Conservation (phyloP, 805 yeast genomes). For the Torulaspora franciscae region DNA sequence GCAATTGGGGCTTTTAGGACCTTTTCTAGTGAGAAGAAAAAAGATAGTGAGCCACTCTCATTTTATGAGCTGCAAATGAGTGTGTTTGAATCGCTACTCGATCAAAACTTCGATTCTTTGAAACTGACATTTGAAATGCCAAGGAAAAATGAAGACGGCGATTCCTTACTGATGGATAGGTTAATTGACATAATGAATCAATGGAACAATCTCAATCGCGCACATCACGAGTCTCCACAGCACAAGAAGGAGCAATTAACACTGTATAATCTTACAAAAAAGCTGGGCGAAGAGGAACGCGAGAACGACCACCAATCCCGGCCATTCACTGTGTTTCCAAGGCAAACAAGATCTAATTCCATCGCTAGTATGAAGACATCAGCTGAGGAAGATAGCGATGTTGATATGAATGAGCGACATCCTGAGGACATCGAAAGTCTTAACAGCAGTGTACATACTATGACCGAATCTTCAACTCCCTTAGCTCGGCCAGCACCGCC, state of each 20-base stretch:
- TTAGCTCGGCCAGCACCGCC: slow-evolving; percentile 8
- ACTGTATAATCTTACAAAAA: background rate
- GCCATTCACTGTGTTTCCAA: slow-evolving; percentile 5
- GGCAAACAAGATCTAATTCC: slow-evolving; percentile 19
- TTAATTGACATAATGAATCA: slow-evolving; percentile 27
- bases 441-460: slow-evolving; percentile 27
- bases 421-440: slow-evolving; percentile 26
- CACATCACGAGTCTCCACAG: slow-evolving; percentile 6
- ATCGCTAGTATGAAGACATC: slow-evolving; percentile 16
- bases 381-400: slow-evolving; percentile 25
- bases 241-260: slow-evolving; percentile 1
- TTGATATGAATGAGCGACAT: slow-evolving; percentile 24
- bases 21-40: slow-evolving; percentile 31
- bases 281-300: background rate
- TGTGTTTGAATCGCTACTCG: slow-evolving; percentile 23
- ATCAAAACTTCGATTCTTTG: slow-evolving; percentile 12
- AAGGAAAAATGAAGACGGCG: slow-evolving; percentile 7
- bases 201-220: slow-evolving; percentile 19
- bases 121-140: slow-evolving; percentile 14
- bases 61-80: slow-evolving; percentile 24
- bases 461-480: slow-evolving; percentile 15
- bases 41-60: slow-evolving; percentile 4
- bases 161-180: slow-evolving; percentile 14
- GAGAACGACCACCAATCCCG: slow-evolving; percentile 4
- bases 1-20: slow-evolving; percentile 91